phyloP scores from a whole-genome alignment of 257 asterid genomes.

The Handroanthus guayacan region DNA sequence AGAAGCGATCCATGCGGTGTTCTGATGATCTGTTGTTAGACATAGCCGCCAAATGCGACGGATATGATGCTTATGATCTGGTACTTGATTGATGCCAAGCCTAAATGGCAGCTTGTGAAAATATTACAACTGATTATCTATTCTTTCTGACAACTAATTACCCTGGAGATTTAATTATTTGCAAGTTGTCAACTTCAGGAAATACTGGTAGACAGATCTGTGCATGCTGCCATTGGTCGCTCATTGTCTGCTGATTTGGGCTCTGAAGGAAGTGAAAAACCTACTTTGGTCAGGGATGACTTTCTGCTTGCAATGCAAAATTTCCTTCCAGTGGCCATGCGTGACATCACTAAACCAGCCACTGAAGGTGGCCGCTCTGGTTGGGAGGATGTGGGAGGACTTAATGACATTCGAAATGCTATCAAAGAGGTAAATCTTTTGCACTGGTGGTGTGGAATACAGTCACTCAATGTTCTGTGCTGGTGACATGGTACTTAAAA shows the following conservation, averaged over 20 bases:
- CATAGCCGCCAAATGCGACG: conserved; percentile 93
- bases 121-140: conserved; percentile 27
- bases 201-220: conserved; percentile 91
- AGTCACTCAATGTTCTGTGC: neutral
- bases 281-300: conserved; percentile 70
- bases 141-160: conserved; percentile 24
- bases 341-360: conserved; percentile 86
- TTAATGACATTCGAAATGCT: conserved; percentile 74
- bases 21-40: conserved; percentile 70
- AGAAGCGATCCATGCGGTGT: conserved; percentile 84
- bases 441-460: neutral
- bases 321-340: conserved; percentile 97
- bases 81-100: conserved; percentile 47
- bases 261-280: conserved; percentile 50
- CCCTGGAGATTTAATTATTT: conserved; percentile 13
- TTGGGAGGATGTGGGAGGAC: conserved; percentile 99
- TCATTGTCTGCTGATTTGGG: conserved; percentile 58
- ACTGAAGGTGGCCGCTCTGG: conserved; percentile 80
- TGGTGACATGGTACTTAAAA: neutral
- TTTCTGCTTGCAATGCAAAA: conserved; percentile 82
- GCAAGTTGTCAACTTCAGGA: conserved; percentile 53
- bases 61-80: conserved; percentile 98
- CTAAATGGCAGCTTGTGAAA: conserved; percentile 21
- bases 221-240: conserved; percentile 89
- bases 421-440: conserved; percentile 74